Evolutionary conservation across 2,329 filamentous ascomycete genomes (phyloP).

Genomic region (Pseudonectria foliicola): DNA sequence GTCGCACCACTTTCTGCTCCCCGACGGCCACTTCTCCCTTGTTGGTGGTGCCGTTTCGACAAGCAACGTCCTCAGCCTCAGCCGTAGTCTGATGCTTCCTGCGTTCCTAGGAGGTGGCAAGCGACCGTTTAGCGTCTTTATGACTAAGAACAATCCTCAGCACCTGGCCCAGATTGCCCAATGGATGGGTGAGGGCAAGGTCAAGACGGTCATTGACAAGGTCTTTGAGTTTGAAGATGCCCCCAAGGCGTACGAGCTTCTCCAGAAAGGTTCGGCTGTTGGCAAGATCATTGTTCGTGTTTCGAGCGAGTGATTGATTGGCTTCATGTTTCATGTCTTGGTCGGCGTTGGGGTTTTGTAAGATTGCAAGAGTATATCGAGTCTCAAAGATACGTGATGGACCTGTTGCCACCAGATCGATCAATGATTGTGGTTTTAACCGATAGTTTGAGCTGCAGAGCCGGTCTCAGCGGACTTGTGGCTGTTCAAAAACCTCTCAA

Average conservation of each 20-base stretch:
- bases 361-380: too few species aligned
- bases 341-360: too few species aligned
- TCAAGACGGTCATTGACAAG: conserved; percentile 49
- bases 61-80: conserved; percentile 17
- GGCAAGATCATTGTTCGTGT: conserved; percentile 51
- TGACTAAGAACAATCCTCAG: conserved; percentile 32
- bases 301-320: conserved; percentile 7
- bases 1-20: conserved; percentile 42
- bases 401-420: too few species aligned
- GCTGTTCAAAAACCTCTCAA: too few species aligned
- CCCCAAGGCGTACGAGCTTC: conserved; percentile 47
- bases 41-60: conserved; percentile 36
- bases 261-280: conserved; percentile 50
- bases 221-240: conserved; percentile 50
- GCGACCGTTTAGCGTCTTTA: conserved; percentile 34
- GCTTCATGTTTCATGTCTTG: too few species aligned
- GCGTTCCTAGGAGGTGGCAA: conserved; percentile 33
- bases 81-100: conserved; percentile 22
- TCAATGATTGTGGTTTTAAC: too few species aligned
- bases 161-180: conserved; percentile 43
- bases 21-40: conserved; percentile 41
- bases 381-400: too few species aligned
- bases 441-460: too few species aligned
- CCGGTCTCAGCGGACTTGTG: too few species aligned
- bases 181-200: conserved; percentile 51